These are phyloP conservation scores for Phyllosticta capitalensis DNA, from an alignment of 2,329 filamentous ascomycete genomes.

Conservation along the genomic window DNA sequence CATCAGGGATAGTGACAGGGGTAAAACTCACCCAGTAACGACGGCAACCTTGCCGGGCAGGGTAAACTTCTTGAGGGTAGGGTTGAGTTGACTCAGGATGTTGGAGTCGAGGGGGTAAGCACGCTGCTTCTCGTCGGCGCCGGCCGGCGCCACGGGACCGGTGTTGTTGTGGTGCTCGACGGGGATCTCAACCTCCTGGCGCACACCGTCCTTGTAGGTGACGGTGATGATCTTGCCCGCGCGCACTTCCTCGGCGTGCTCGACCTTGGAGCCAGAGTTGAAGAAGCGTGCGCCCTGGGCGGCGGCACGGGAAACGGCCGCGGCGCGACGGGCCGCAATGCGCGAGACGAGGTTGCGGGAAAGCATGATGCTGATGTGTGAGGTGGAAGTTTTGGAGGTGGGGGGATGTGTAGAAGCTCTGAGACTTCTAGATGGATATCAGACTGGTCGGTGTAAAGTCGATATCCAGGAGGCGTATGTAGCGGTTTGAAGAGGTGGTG, in stretches of 20 bases:
- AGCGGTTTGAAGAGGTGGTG: background rate
- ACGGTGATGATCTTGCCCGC: conserved; percentile 11
- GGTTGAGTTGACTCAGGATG: conserved; percentile 48
- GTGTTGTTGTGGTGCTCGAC: conserved; percentile 23
- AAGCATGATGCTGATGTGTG: conserved; percentile 1
- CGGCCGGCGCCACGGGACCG: conserved; percentile 24
- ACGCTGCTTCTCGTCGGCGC: conserved; percentile 20
- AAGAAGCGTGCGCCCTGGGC: conserved; percentile 7
- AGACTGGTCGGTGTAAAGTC: background rate
- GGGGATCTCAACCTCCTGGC: conserved; percentile 16
- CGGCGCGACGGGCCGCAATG: conserved; percentile 9
- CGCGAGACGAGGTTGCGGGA: conserved; percentile 5
- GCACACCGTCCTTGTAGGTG: conserved; percentile 10
- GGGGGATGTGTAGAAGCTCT: background rate
- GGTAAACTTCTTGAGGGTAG: conserved; percentile 59
- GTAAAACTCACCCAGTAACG: conserved; percentile 53
- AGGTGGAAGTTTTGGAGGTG: background rate
- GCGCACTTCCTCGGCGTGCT: conserved; percentile 10
- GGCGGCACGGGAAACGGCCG: background rate
- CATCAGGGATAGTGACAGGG: conserved; percentile 7
- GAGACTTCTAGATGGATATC: background rate
- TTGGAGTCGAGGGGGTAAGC: conserved; percentile 22
- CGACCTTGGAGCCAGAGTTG: conserved; percentile 3
- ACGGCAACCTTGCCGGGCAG: conserved; percentile 63
- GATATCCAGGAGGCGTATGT: background rate